Evolutionary conservation across 2,329 filamentous ascomycete species (phyloP).

Genomic region (Ascochyta pisi): DNA sequence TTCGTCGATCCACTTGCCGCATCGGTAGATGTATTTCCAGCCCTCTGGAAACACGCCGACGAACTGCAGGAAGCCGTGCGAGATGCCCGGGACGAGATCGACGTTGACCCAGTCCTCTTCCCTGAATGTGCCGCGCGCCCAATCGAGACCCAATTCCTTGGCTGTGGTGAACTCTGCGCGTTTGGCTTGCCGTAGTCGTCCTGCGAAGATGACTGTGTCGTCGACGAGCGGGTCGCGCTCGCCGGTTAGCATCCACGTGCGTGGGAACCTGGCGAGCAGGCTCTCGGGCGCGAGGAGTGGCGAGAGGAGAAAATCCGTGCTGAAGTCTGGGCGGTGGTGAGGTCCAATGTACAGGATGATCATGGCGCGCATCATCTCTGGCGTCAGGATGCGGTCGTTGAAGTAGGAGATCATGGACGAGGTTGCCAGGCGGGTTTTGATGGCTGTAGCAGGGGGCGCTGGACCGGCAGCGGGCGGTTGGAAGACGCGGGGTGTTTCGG

Average conservation of each 20-base stretch:
- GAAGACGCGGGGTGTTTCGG: constrained; percentile 27
- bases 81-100: constrained; percentile 83
- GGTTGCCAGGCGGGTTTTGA: constrained; percentile 88
- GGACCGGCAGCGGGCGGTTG: constrained; percentile 35
- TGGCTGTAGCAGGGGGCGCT: constrained; percentile 53
- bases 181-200: constrained; percentile 82
- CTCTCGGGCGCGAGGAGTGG: constrained; percentile 88
- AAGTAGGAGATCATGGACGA: constrained; percentile 99
- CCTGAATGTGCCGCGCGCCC: constrained; percentile 64
- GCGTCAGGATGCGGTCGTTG: constrained; percentile 90
- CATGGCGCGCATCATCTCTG: constrained; percentile 99
- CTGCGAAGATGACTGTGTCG: constrained; percentile 95
- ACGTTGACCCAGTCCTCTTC: constrained; percentile 82
- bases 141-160: constrained; percentile 63
- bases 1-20: constrained; percentile 81
- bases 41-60: constrained; percentile 86
- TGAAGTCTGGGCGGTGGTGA: constrained; percentile 90
- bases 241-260: constrained; percentile 91
- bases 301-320: constrained; percentile 86
- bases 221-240: constrained; percentile 95
- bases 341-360: constrained; percentile 97
- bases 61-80: constrained; percentile 94
- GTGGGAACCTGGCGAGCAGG: constrained; percentile 85
- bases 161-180: constrained; percentile 62
- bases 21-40: constrained; percentile 84